These are phyloP conservation scores for Nemania bipapillata DNA, from an alignment of 2,329 filamentous ascomycete genomes.

Conservation along the genomic window DNA sequence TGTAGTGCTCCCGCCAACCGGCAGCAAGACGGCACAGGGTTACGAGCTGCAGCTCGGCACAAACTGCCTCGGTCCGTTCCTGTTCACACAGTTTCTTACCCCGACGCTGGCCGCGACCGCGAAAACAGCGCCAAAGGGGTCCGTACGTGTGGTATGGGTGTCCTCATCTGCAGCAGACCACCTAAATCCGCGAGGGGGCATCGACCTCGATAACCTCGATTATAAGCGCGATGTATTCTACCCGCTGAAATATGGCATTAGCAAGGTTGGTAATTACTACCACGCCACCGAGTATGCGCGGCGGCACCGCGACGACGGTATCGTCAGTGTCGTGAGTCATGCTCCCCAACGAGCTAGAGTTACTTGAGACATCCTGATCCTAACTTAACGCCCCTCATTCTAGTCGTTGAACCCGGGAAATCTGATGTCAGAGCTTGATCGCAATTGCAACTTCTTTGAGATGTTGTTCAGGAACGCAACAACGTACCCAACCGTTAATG, in stretches of 20 bases:
- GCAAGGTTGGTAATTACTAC: constrained; percentile 49
- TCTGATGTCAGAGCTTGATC: constrained; percentile 46
- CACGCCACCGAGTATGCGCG: constrained; percentile 48
- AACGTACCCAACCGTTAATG: constrained; percentile 45
- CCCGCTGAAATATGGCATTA: constrained; percentile 45
- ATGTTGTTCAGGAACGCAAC: constrained; percentile 40
- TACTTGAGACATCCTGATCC: constrained; percentile 16
- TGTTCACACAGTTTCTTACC: constrained; percentile 49
- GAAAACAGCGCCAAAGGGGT: constrained; percentile 38
- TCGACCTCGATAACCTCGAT: constrained; percentile 50
- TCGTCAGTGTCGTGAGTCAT: constrained; percentile 46
- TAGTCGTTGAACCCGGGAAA: constrained; percentile 49
- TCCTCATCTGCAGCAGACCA: constrained; percentile 47
- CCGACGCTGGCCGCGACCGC: constrained; percentile 45
- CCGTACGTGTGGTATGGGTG: constrained; percentile 50
- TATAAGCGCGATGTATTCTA: constrained; percentile 44
- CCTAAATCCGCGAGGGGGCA: constrained; percentile 42
- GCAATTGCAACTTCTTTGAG: constrained; percentile 38
- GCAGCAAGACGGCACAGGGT: constrained; percentile 52
- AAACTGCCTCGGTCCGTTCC: constrained; percentile 48
- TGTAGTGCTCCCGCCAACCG: constrained; percentile 50
- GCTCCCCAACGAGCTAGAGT: not conserved
- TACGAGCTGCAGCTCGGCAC: constrained; percentile 50
- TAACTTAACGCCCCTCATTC: not conserved
- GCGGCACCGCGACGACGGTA: constrained; percentile 43